Evolutionary conservation across 768 basidiomycete genomes (phyloP).

Genomic region (Termitomyces heimii): DNA sequence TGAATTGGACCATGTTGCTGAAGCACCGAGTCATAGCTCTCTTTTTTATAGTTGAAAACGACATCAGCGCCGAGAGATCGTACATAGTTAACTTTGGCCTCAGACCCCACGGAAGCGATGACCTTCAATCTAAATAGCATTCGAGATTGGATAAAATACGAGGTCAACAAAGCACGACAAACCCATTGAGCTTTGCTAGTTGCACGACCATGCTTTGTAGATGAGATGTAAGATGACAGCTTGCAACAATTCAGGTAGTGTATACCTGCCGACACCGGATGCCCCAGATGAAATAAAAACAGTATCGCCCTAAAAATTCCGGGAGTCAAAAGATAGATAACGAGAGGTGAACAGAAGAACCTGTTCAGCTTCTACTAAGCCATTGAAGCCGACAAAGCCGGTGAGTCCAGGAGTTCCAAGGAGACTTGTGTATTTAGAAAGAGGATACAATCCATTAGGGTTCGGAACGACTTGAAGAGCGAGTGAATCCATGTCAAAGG

Average conservation of each 20-base stretch:
- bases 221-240: neutral
- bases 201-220: slow-evolving; percentile 25
- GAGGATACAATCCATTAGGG: neutral
- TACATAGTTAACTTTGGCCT: slow-evolving; percentile 54
- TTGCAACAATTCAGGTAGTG: too few relatives aligned
- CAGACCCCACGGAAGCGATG: slow-evolving; percentile 56
- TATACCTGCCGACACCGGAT: slow-evolving; percentile 26
- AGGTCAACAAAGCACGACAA: neutral
- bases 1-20: slow-evolving; percentile 47
- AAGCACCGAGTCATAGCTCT: slow-evolving; percentile 37
- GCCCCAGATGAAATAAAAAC: slow-evolving; percentile 23
- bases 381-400: slow-evolving; percentile 25
- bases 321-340: neutral
- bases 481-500: slow-evolving; percentile 13
- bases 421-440: slow-evolving; percentile 5
- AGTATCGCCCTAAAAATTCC: slow-evolving; percentile 15
- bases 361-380: slow-evolving; percentile 22
- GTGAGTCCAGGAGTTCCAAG: slow-evolving; percentile 20
- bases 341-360: slow-evolving; percentile 14
- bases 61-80: slow-evolving; percentile 48
- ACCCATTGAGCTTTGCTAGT: slow-evolving; percentile 30
- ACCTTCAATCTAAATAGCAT: slow-evolving; percentile 32
- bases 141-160: neutral
- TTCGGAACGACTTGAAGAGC: slow-evolving; percentile 10
- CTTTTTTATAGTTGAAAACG: slow-evolving; percentile 62